phyloP scores from a whole-genome alignment of 2,329 filamentous ascomycete species.

The Curvularia lunata region DNA sequence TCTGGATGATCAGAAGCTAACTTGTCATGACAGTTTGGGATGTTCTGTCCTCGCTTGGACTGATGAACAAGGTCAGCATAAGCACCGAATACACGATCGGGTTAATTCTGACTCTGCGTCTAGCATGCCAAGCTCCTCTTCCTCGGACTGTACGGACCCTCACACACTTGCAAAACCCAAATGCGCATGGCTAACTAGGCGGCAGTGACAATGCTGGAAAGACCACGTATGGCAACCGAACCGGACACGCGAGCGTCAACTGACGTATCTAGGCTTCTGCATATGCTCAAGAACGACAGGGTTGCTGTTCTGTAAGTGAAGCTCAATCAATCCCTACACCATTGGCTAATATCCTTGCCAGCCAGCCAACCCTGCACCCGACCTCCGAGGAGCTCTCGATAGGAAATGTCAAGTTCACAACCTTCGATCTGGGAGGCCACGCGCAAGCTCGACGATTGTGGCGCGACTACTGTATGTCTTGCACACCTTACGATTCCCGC shows the following conservation, averaged over 20 bases:
- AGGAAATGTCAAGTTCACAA: slow-evolving; percentile 78
- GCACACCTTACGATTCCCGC: not conserved
- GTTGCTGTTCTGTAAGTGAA: slow-evolving; percentile 80
- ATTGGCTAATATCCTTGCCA: slow-evolving; percentile 14
- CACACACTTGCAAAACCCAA: not conserved
- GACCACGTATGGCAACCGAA: slow-evolving; percentile 67
- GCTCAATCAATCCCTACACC: not conserved
- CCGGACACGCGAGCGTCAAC: slow-evolving; percentile 6
- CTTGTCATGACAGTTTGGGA: slow-evolving; percentile 72
- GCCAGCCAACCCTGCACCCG: slow-evolving; percentile 51
- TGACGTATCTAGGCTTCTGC: slow-evolving; percentile 63
- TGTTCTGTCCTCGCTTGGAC: slow-evolving; percentile 81
- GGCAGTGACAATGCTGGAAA: slow-evolving; percentile 92
- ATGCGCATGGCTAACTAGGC: slow-evolving; percentile 62
- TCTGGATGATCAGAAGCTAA: slow-evolving; percentile 11
- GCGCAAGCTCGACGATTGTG: slow-evolving; percentile 50
- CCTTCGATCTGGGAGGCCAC: slow-evolving; percentile 71
- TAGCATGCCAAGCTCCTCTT: slow-evolving; percentile 72
- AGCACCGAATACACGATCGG: not conserved
- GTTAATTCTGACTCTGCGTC: slow-evolving; percentile 15
- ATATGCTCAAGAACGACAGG: slow-evolving; percentile 91
- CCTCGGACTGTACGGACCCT: slow-evolving; percentile 67
- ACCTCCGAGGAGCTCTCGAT: slow-evolving; percentile 68
- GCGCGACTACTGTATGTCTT: slow-evolving; percentile 47
- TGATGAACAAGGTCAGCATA: slow-evolving; percentile 74